A percentile compares a stretch with the other conserved stretches of the same genome.
These are phyloP conservation scores for Diaporthe amygdali DNA, from an alignment of 2,329 filamentous ascomycete genomes.

Conservation along the genomic window DNA sequence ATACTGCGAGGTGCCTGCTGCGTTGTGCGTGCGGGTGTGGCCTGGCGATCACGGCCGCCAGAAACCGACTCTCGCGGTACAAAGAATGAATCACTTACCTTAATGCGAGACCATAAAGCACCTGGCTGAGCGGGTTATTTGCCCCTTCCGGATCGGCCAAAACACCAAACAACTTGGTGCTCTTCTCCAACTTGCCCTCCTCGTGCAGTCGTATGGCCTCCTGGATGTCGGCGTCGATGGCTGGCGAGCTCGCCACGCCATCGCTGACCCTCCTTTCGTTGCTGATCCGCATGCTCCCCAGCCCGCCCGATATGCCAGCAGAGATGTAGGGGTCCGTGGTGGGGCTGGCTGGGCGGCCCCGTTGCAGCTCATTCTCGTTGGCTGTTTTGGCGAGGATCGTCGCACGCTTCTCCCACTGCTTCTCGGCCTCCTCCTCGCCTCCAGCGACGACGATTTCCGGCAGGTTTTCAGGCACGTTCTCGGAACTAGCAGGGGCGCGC, in stretches of 20 bases:
- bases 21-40: neutral
- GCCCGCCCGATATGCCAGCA: slow-evolving; percentile 32
- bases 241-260: slow-evolving; percentile 52
- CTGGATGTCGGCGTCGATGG: slow-evolving; percentile 77
- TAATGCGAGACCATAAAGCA: slow-evolving; percentile 90
- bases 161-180: slow-evolving; percentile 83
- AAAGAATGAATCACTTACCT: slow-evolving; percentile 62
- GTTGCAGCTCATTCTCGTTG: slow-evolving; percentile 59
- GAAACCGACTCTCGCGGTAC: neutral
- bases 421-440: slow-evolving; percentile 48
- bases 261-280: slow-evolving; percentile 29
- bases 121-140: slow-evolving; percentile 94
- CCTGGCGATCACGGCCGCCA: neutral
- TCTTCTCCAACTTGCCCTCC: slow-evolving; percentile 75
- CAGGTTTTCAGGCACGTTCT: slow-evolving; percentile 79
- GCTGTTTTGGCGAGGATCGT: slow-evolving; percentile 72
- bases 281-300: slow-evolving; percentile 35
- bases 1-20: neutral
- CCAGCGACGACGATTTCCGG: slow-evolving; percentile 69
- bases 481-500: slow-evolving; percentile 64
- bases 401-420: slow-evolving; percentile 88
- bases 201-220: slow-evolving; percentile 96
- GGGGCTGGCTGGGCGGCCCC: slow-evolving; percentile 46
- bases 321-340: slow-evolving; percentile 27
- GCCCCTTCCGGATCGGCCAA: slow-evolving; percentile 83